phyloP scores from a whole-genome alignment of 2,329 filamentous ascomycete genomes.

The Stachybotrys elegans region DNA sequence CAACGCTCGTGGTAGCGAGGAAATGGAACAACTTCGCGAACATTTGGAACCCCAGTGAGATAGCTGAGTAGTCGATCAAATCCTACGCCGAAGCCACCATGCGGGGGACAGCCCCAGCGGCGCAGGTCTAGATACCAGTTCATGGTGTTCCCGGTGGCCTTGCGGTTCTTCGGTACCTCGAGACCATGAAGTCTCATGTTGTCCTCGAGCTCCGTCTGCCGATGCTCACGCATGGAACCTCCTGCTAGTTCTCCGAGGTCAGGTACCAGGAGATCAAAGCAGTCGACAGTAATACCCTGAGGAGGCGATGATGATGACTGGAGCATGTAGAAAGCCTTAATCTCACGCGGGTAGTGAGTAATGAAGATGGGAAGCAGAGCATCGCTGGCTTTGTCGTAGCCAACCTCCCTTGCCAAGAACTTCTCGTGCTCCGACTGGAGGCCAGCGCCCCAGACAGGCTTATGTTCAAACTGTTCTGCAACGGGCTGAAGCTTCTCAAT shows the following conservation, averaged over 20 bases:
- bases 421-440: constrained; percentile 91
- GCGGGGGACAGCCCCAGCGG: constrained; percentile 84
- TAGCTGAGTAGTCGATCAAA: constrained; percentile 86
- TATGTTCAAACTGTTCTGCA: constrained; percentile 56
- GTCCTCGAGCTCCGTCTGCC: constrained; percentile 58
- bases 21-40: constrained; percentile 82
- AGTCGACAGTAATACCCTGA: constrained; percentile 62
- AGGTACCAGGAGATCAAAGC: constrained; percentile 85
- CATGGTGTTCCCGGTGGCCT: constrained; percentile 34
- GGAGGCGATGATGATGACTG: constrained; percentile 24
- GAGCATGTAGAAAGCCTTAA: constrained; percentile 82
- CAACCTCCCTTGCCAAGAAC: constrained; percentile 68
- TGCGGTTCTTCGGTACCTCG: constrained; percentile 28
- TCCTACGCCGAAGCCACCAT: constrained; percentile 86
- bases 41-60: constrained; percentile 72
- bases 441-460: constrained; percentile 65
- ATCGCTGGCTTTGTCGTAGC: constrained; percentile 39
- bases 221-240: constrained; percentile 84
- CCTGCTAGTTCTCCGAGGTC: constrained; percentile 83
- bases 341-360: constrained; percentile 80
- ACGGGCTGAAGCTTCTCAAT: constrained; percentile 63
- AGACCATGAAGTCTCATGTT: constrained; percentile 69
- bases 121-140: constrained; percentile 88
- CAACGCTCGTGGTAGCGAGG: constrained; percentile 67
- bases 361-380: constrained; percentile 72